Evolutionary conservation across 1,284 basidiomycete genomes (phyloP).

Genomic region (Kalmanozyma brasiliensis): DNA sequence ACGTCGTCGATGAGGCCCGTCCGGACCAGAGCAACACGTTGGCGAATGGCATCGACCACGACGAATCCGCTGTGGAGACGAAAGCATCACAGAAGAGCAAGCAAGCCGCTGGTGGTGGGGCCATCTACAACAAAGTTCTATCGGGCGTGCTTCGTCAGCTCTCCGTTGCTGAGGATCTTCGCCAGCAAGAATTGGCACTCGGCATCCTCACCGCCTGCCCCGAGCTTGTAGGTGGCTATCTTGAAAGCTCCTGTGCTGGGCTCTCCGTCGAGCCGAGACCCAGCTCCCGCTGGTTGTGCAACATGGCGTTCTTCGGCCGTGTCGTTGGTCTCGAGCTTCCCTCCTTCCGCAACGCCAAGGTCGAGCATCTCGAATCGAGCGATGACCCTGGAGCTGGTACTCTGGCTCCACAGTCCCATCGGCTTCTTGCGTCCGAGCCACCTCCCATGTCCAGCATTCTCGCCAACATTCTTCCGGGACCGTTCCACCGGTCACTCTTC

Average conservation of each 20-base stretch:
- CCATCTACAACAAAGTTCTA: constrained; percentile 85
- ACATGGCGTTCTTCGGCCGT: constrained; percentile 81
- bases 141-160: constrained; percentile 79
- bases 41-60: constrained; percentile 16
- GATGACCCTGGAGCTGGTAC: constrained; percentile 67
- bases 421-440: constrained; percentile 73
- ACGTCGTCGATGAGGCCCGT: not conserved
- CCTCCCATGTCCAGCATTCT: constrained; percentile 78
- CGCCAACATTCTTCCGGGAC: constrained; percentile 45
- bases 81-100: constrained; percentile 68
- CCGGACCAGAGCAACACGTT: constrained; percentile 26
- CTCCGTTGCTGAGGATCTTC: constrained; percentile 82
- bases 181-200: constrained; percentile 84
- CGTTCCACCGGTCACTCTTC: constrained; percentile 71
- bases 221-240: constrained; percentile 81
- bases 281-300: constrained; percentile 87
- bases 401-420: constrained; percentile 60
- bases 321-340: constrained; percentile 82
- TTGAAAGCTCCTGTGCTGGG: constrained; percentile 70
- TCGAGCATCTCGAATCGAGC: constrained; percentile 70
- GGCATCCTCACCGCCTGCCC: constrained; percentile 83
- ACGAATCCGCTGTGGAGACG: constrained; percentile 62
- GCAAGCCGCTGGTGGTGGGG: constrained; percentile 15
- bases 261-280: constrained; percentile 85
- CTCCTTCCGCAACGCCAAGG: constrained; percentile 68